Percentiles rank a stretch among this genome's conserved stretches.
Evolutionary conservation across 441 rosid species (phyloP).

Genomic region (Isatis lusitanica): DNA sequence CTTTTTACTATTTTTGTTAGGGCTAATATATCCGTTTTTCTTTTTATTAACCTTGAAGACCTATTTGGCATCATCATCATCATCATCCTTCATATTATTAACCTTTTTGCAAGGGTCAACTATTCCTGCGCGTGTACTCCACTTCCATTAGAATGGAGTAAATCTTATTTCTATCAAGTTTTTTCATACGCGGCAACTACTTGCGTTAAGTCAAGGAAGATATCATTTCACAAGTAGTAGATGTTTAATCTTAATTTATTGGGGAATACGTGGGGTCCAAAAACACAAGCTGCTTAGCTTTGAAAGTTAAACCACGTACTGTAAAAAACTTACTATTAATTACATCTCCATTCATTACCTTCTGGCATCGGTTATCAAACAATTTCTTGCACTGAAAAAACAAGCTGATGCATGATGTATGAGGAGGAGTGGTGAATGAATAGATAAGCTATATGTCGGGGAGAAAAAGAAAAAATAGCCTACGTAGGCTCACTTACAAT

Average conservation of each 20-base stretch:
- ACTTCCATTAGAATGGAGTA: conserved; percentile 13
- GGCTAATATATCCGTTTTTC: conserved; percentile 12
- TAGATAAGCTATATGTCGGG: conserved; percentile 19
- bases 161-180: not conserved
- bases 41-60: not conserved
- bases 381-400: too few relatives aligned
- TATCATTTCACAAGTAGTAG: conserved; percentile 9
- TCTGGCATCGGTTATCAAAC: not conserved
- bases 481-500: not conserved
- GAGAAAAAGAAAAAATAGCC: not conserved
- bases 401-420: not conserved
- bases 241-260: not conserved
- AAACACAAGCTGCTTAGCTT: not conserved
- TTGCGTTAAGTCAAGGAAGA: conserved; percentile 20
- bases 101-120: conserved; percentile 16
- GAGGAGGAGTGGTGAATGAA: not conserved
- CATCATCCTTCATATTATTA: not conserved
- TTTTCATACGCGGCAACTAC: conserved; percentile 6
- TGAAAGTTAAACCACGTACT: not conserved
- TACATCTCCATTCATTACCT: too few relatives aligned
- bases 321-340: too few relatives aligned
- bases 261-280: not conserved
- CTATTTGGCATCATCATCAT: not conserved
- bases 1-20: conserved; percentile 34
- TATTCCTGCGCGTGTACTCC: conserved; percentile 31